Evolutionary conservation across 768 basidiomycete species (phyloP), one percentile per base, ranked within the genome.

Genomic region (Polyporus arcularius): DNA sequence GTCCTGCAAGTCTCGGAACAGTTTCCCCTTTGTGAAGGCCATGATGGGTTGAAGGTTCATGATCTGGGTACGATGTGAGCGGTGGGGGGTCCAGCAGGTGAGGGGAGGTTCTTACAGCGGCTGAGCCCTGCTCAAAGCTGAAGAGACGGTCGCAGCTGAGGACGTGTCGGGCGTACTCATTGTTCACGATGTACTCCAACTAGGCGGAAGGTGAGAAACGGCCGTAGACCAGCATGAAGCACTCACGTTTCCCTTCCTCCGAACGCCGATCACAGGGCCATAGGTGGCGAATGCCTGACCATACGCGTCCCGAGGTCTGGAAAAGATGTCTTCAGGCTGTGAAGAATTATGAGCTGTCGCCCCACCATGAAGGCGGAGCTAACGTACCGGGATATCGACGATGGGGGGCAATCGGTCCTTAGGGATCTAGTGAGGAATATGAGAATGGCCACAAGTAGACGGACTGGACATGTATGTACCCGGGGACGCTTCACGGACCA

Each of bases 151-250:
- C 68, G n/a, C 68, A 67, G 2, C 68, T 71, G 48, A 74, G 66
- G 7, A 74, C 67, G 35, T 70, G 60, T 30, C 71, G 66, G 15
- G 70, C 68, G 32, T 70, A 65, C 10, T 66, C 65, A 11, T 69
- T 63, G 21, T 70, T 66, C n/a, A 74, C 70, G 54, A 75, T 71
- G 57, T 73, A 75, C 63, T 75, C 74, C 5, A 75, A 66, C 74
- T 75, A 53, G 4, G 2, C 21, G 15, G 12, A n/a, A 12, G 18
- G 31, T 31, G 32, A 47, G 58, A 31, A 39, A 4, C 4, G 16
- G 30, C 28, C 39, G 42, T 16, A 14, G 16, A 21, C 8, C 42
- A 12, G 12, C 11, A 35, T n/a, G 15, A 9, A 40, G n/a, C 15
- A 65, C 69, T 35, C 21, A 73, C 74, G 46, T 64, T 61, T 45